phyloP scores from a whole-genome alignment of 495 filamentous ascomycete genomes.

The Annulohypoxylon moriforme region DNA sequence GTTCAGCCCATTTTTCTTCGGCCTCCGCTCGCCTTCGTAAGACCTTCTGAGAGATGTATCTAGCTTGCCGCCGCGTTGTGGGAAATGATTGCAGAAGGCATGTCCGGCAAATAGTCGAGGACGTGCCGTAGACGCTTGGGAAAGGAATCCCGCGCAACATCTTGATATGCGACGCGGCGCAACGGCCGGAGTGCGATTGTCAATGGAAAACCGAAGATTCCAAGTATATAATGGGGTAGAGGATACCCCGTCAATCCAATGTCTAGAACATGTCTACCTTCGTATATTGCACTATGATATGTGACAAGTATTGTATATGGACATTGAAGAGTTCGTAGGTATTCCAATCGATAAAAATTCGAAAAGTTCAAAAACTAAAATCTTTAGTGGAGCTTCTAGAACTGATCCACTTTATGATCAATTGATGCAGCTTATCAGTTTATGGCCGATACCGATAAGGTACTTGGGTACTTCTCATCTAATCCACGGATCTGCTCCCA shows the following conservation, averaged over 20 bases:
- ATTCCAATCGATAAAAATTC: too few relatives aligned
- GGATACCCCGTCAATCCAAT: not conserved
- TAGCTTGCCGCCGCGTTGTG: constrained; percentile 16
- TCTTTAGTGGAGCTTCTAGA: constrained; percentile 25
- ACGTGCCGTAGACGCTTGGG: constrained; percentile 5
- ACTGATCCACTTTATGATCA: not conserved
- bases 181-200: not conserved
- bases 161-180: not conserved
- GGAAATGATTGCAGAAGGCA: constrained; percentile 41
- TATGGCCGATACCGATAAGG: constrained; percentile 2
- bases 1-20: constrained; percentile 65
- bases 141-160: constrained; percentile 27
- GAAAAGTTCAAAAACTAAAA: constrained; percentile 18
- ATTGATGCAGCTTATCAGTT: not conserved
- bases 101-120: constrained; percentile 40
- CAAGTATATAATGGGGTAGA: not conserved
- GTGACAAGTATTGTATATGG: not conserved
- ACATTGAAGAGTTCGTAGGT: not conserved
- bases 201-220: not conserved
- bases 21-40: constrained; percentile 65
- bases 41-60: constrained; percentile 50
- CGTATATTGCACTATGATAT: too few relatives aligned
- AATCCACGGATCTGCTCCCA: not conserved
- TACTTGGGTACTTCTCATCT: constrained; percentile 10
- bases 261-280: constrained; percentile 10